Percentiles rank a stretch among this genome's conserved stretches.
phyloP scores from a whole-genome alignment of 306 rosid species.

The Urtica urens region DNA sequence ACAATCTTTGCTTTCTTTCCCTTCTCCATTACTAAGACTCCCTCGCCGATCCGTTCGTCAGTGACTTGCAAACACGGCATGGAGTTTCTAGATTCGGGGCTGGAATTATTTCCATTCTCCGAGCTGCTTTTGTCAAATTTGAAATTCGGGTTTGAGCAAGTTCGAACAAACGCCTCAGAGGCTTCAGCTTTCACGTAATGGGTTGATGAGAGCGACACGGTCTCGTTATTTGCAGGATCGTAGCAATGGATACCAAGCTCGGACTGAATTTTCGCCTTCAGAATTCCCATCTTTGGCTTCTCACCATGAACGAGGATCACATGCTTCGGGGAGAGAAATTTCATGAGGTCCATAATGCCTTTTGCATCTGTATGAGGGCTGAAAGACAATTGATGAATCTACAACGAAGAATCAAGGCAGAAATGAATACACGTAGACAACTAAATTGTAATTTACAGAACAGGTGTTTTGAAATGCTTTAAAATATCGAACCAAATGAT shows the following conservation, averaged over 20 bases:
- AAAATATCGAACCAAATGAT: too few relatives aligned
- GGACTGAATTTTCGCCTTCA: conserved; percentile 65
- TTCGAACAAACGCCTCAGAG: conserved; percentile 35
- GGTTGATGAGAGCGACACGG: conserved; percentile 43
- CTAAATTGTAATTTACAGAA: too few relatives aligned
- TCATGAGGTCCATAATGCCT: conserved; percentile 93
- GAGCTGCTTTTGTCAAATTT: conserved; percentile 40
- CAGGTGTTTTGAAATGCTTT: too few relatives aligned
- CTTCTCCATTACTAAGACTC: conserved; percentile 48
- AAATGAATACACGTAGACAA: too few relatives aligned
- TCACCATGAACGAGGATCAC: conserved; percentile 88
- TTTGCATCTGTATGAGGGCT: conserved; percentile 92
- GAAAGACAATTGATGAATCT: conserved; percentile 90
- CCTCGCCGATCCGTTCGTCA: conserved; percentile 67
- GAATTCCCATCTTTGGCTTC: conserved; percentile 67
- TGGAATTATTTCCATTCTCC: conserved; percentile 13
- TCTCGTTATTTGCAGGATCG: conserved; percentile 70
- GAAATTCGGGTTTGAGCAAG: conserved; percentile 59
- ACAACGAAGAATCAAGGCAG: conserved; percentile 13
- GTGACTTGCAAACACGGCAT: conserved; percentile 34
- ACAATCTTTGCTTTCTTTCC: conserved; percentile 41
- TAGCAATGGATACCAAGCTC: conserved; percentile 73
- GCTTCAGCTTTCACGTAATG: conserved; percentile 41
- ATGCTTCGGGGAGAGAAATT: conserved; percentile 83
- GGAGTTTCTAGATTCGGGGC: conserved; percentile 11